Evolutionary conservation across 2,329 filamentous ascomycete genomes (phyloP).

Genomic region (Stemphylium beticola): DNA sequence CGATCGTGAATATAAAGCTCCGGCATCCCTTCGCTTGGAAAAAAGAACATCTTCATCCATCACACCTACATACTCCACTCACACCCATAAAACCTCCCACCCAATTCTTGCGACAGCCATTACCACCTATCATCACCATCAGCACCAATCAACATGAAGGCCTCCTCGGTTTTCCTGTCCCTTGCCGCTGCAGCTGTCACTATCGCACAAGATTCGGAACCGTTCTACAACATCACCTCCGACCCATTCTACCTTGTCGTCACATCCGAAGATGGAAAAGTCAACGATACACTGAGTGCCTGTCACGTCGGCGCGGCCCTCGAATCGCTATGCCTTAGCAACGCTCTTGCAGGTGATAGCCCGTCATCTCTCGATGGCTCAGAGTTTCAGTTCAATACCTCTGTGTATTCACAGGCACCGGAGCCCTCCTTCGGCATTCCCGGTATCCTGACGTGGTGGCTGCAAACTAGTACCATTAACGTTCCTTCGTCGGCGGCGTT

Average conservation of each 20-base stretch:
- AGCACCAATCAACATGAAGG: conserved; percentile 27
- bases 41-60: conserved; percentile 1
- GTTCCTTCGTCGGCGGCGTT: conserved; percentile 46
- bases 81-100: neutral
- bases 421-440: conserved; percentile 22
- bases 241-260: conserved; percentile 54
- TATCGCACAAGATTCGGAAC: conserved; percentile 32
- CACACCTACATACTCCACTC: neutral
- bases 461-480: neutral
- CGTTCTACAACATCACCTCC: conserved; percentile 47
- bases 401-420: conserved; percentile 24
- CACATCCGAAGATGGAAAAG: conserved; percentile 45
- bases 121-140: neutral
- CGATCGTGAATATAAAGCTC: conserved; percentile 14
- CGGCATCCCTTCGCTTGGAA: neutral
- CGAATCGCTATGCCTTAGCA: conserved; percentile 53
- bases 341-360: conserved; percentile 23
- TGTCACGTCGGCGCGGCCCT: conserved; percentile 59
- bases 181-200: conserved; percentile 33
- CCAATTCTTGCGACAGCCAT: neutral
- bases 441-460: conserved; percentile 51
- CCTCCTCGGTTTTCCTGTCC: conserved; percentile 22
- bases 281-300: conserved; percentile 51
- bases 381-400: conserved; percentile 46
- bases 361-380: conserved; percentile 23